A percentile compares a stretch with the other conserved stretches of the same genome.
Conservation (phyloP, 2,329 filamentous ascomycete species). For the Fusarium graminum region DNA sequence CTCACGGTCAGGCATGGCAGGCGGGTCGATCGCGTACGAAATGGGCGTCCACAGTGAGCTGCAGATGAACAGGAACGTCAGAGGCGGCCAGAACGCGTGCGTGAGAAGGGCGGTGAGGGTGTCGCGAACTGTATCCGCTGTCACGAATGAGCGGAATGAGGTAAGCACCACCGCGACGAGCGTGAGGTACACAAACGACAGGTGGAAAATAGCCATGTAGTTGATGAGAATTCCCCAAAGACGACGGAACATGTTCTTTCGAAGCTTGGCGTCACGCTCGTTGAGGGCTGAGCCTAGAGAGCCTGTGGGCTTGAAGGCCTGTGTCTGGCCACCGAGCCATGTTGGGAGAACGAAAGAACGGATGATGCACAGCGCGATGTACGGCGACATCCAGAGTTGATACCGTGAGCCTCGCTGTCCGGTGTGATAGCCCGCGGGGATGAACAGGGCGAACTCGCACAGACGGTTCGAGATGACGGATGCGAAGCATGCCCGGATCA, state of each 20-base stretch:
- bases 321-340: slow-evolving; percentile 70
- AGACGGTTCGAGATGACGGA: slow-evolving; percentile 65
- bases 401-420: slow-evolving; percentile 68
- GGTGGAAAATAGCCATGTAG: slow-evolving; percentile 68
- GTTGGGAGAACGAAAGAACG: slow-evolving; percentile 69
- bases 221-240: slow-evolving; percentile 67
- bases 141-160: slow-evolving; percentile 63
- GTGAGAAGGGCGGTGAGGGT: slow-evolving; percentile 67
- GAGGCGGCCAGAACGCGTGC: slow-evolving; percentile 72
- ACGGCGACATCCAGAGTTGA: slow-evolving; percentile 74
- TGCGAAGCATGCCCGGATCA: slow-evolving; percentile 68
- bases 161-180: slow-evolving; percentile 64
- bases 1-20: slow-evolving; percentile 68
- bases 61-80: slow-evolving; percentile 68
- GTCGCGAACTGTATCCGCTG: slow-evolving; percentile 54
- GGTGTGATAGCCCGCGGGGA: slow-evolving; percentile 70
- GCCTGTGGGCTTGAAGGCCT: slow-evolving; percentile 72
- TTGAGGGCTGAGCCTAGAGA: slow-evolving; percentile 68
- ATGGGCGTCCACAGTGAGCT: slow-evolving; percentile 70
- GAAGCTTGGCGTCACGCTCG: slow-evolving; percentile 66
- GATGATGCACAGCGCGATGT: slow-evolving; percentile 69
- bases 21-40: slow-evolving; percentile 71
- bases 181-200: slow-evolving; percentile 66
- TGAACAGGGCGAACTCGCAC: slow-evolving; percentile 69
- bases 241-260: slow-evolving; percentile 66